These are phyloP conservation scores for Aspergillus funiculosus DNA, from an alignment of 495 filamentous ascomycete genomes.

Conservation along the genomic window DNA sequence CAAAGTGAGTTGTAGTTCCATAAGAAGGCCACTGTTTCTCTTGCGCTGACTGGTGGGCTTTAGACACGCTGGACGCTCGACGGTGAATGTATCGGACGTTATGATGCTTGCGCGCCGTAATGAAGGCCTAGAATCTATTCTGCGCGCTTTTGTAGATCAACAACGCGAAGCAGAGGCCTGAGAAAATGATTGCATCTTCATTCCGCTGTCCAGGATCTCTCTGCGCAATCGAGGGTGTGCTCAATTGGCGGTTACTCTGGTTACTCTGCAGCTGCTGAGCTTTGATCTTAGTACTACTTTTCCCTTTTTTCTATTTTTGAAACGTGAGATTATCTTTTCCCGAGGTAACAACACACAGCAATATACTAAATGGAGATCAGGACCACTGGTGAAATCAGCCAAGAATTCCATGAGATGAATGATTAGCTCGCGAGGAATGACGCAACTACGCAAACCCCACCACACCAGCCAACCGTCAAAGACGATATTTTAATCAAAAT, in stretches of 20 bases:
- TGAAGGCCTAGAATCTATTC: constrained; percentile 68
- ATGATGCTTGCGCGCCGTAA: constrained; percentile 81
- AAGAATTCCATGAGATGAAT: background rate
- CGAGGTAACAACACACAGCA: background rate
- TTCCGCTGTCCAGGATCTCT: too few species aligned
- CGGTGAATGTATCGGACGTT: constrained; percentile 79
- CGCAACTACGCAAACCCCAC: constrained; percentile 1
- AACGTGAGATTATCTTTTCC: background rate
- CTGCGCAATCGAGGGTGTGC: too few species aligned
- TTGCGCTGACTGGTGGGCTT: background rate
- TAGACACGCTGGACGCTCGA: constrained; percentile 77
- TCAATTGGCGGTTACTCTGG: too few species aligned
- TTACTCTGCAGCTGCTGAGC: too few species aligned
- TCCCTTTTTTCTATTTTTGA: background rate
- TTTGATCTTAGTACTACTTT: too few species aligned
- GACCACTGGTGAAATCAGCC: constrained; percentile 9
- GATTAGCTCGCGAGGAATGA: background rate
- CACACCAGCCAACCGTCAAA: background rate
- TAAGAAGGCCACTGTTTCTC: background rate
- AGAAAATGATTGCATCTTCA: too few species aligned
- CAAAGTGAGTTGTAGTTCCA: constrained; percentile 46
- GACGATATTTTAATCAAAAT: background rate
- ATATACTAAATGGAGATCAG: background rate
- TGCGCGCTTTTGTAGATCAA: constrained; percentile 61
- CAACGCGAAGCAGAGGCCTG: constrained; percentile 30